Evolutionary conservation across 2,329 filamentous ascomycete species (phyloP).

Genomic region (Penicillium janthinellum): DNA sequence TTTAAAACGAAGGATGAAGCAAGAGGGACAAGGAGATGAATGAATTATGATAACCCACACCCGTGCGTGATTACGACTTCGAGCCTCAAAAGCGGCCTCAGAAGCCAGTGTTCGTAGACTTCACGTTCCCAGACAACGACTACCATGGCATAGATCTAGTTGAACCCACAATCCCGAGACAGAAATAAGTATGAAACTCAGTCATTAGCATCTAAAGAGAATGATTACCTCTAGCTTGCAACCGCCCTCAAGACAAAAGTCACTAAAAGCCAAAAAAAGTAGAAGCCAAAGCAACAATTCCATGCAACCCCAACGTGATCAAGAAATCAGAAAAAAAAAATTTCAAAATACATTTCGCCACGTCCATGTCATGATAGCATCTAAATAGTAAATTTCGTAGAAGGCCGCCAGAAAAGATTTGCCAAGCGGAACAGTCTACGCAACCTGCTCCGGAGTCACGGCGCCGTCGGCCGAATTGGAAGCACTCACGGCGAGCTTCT

Average conservation of each 20-base stretch:
- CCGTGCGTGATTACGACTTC: no score
- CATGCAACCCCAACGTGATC: conserved; percentile 14
- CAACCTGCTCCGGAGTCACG: conserved; percentile 4
- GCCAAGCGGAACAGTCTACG: neutral
- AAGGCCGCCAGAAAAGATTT: neutral
- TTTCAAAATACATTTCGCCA: conserved; percentile 27
- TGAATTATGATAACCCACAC: no score
- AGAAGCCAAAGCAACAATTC: neutral
- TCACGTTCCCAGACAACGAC: no score
- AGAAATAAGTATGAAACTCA: neutral
- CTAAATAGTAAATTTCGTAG: conserved; percentile 12
- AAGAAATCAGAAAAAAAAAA: conserved; percentile 8
- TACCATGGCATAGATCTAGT: neutral
- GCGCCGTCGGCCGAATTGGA: conserved; percentile 16
- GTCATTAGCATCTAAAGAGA: conserved; percentile 14
- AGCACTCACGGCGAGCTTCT: conserved; percentile 27
- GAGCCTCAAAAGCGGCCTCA: no score
- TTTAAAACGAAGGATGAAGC: no score
- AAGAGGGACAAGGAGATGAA: no score
- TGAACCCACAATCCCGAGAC: neutral
- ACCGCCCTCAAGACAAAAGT: conserved; percentile 1
- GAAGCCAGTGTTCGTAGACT: no score
- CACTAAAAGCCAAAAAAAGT: neutral
- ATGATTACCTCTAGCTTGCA: conserved; percentile 16
- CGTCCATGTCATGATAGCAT: conserved; percentile 30